Evolutionary conservation across 1,139 yeast genomes (phyloP), one percentile per base, ranked within the genome.

Genomic region (Suhomyces bolitotheri): DNA sequence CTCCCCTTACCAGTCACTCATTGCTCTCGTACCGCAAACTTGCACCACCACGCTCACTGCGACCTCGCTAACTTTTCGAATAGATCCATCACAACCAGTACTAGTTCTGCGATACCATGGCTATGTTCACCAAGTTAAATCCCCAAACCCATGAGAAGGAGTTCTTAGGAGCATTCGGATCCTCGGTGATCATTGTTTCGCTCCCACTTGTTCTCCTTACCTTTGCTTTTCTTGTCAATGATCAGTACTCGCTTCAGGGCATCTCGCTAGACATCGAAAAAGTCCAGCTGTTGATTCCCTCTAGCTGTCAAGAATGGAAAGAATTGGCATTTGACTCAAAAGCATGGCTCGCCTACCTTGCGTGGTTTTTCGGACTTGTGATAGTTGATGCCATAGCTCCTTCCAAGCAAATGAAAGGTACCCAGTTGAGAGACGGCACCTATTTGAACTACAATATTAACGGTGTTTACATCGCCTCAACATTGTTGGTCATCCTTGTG

Each of bases 101-200:
- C n/a, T n/a, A n/a, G n/a, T n/a, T n/a, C n/a, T n/a, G n/a, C n/a
- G n/a, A n/a, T n/a, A n/a, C n/a, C 24, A 22, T 22, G 7, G 7
- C 24, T 22, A 7, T 16, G n/a, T 9, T 19, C 10, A 26, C 27
- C 23, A 50, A 47, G 56, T 60, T 87, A 46, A 90, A 90, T 53
- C 97, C 97, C 4, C 58, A 49, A 29, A 87, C 97, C 0, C 68
- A 60, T 8, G 77, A 80, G 34, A 66, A 66, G 41, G 97, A 92
- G 59, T 92, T 92, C 60, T 70, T 73, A 22, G 98, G 98, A 0
- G 62, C 75, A 7, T 60, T 76, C 1, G 98, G 98, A 3, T 88
- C 94, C 0, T 31, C 78, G 4, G 74, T 71, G 5, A 77, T 92
- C 37, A 66, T 92, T 0, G 15, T 79, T 2, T 83, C 83, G 0